Conservation (phyloP, 2,329 filamentous ascomycete genomes). For the Pseudodiploospora longispora region DNA sequence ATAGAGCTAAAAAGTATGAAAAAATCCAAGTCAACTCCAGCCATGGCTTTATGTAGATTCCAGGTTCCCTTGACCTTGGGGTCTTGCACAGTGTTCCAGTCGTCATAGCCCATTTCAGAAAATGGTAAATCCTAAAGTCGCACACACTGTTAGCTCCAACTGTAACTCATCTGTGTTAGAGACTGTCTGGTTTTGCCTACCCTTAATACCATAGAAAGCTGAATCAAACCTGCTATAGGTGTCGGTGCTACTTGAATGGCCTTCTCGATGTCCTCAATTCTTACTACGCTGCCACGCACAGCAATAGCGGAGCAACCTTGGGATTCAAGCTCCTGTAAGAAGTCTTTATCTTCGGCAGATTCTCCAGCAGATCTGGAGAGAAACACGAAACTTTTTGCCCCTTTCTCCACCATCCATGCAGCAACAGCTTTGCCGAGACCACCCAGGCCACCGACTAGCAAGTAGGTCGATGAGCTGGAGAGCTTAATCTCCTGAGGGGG, state of each 20-base stretch:
- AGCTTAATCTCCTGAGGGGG: conserved; percentile 1
- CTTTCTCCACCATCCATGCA: conserved; percentile 12
- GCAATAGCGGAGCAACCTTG: conserved; percentile 11
- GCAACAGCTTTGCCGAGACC: conserved; percentile 13
- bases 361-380: conserved; percentile 10
- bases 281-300: conserved; percentile 11
- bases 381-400: conserved; percentile 19
- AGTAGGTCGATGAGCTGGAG: conserved; percentile 7
- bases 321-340: conserved; percentile 13
- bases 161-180: not conserved
- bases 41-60: conserved; percentile 21
- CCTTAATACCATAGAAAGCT: conserved; percentile 26
- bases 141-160: not conserved
- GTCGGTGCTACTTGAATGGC: conserved; percentile 4
- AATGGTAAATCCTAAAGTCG: conserved; percentile 3
- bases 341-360: conserved; percentile 1
- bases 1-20: conserved; percentile 26
- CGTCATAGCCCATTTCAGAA: conserved; percentile 22
- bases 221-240: conserved; percentile 28
- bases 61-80: conserved; percentile 25
- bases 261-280: conserved; percentile 5
- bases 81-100: conserved; percentile 15
- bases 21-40: conserved; percentile 20
- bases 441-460: conserved; percentile 14
- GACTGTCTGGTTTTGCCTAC: not conserved